Evolutionary conservation across 139 green algal genomes (phyloP).

Genomic region (Closterium sp.): DNA sequence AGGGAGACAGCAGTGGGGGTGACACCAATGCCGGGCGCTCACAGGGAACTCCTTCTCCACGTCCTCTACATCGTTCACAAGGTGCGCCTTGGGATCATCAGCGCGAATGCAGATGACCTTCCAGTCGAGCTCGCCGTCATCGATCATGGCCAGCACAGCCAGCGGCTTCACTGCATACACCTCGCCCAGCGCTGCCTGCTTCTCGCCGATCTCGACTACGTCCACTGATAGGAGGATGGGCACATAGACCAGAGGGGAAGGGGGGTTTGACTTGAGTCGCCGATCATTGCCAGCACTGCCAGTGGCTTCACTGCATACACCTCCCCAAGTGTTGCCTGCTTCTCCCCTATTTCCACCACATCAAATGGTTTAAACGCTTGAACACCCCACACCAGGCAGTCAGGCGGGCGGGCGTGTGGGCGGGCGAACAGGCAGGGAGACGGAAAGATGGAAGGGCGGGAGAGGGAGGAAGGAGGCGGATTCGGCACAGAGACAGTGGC

Average conservation of each 20-base stretch:
- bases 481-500: not conserved
- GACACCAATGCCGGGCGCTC: too few species aligned
- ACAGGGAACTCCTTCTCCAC: conserved; percentile 87
- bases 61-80: conserved; percentile 90
- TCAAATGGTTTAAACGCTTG: too few species aligned
- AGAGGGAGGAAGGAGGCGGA: not conserved
- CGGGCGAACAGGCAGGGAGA: too few species aligned
- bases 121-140: conserved; percentile 98
- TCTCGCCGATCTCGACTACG: conserved; percentile 94
- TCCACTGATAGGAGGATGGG: conserved; percentile 81
- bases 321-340: not conserved
- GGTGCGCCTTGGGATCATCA: conserved; percentile 84
- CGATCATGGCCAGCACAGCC: conserved; percentile 92
- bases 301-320: conserved; percentile 54
- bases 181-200: conserved; percentile 72
- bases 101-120: conserved; percentile 88
- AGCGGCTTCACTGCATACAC: conserved; percentile 79
- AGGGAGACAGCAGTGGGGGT: too few species aligned
- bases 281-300: conserved; percentile 73
- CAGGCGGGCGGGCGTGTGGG: too few species aligned
- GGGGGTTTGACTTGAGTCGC: not conserved
- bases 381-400: too few species aligned
- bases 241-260: not conserved
- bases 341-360: conserved; percentile 94
- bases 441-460: too few species aligned